phyloP scores from a whole-genome alignment of 257 asterid species.

The Fraxinus americana region DNA sequence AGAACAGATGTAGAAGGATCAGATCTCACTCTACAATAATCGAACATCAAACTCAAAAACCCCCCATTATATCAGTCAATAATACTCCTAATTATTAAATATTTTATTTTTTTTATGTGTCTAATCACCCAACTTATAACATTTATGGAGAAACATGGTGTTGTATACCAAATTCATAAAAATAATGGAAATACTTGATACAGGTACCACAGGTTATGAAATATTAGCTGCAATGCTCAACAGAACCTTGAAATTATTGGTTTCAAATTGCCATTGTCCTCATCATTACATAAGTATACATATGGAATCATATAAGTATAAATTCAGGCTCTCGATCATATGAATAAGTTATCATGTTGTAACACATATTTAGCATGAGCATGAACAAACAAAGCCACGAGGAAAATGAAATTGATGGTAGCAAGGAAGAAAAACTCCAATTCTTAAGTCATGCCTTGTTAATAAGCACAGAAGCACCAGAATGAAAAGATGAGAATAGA shows the following conservation, averaged over 20 bases:
- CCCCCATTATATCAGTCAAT: background rate
- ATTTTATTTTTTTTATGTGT: background rate
- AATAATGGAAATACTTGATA: background rate
- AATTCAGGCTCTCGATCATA: background rate
- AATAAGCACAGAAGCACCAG: background rate
- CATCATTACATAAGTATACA: background rate
- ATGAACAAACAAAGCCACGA: background rate
- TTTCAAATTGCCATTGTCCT: background rate
- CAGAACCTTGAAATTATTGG: background rate
- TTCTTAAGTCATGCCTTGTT: background rate
- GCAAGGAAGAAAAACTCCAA: background rate
- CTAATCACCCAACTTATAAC: background rate
- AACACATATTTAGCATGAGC: background rate
- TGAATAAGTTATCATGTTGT: background rate
- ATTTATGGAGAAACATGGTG: background rate
- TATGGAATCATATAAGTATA: background rate
- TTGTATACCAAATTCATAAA: background rate
- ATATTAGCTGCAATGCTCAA: background rate
- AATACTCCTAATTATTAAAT: background rate
- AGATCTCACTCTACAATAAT: background rate
- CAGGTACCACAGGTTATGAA: background rate
- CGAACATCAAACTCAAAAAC: background rate
- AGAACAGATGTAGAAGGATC: background rate
- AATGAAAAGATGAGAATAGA: background rate
- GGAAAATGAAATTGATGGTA: background rate